Evolutionary conservation across 495 filamentous ascomycete species (phyloP), one percentile per base, ranked within the genome.

Genomic region (Daldinia decipiens): DNA sequence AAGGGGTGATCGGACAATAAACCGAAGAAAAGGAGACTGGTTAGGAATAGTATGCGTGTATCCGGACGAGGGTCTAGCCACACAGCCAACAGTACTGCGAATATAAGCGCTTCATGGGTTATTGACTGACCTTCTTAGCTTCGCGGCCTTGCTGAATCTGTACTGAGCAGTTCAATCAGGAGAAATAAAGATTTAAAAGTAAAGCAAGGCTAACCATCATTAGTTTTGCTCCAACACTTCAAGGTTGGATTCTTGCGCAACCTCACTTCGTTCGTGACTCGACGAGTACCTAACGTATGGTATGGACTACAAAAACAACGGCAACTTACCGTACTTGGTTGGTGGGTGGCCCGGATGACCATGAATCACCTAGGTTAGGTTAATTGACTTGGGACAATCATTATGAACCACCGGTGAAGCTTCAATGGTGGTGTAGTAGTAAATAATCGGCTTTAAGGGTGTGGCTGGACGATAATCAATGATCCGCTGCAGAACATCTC

Each of bases 401-500:
- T 47, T 9, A 24, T 24, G 43, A 47, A 47, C 17, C 9, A 11
- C 19, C 17, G 9, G 9, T 24, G 43, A 47, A 47, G 43, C 12
- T 13, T 13, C 34, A 12, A 36, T 47, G 43, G 43, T 47, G 39
- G 13, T 40, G 39, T n/a, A 9, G 17, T 47, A 4, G 43, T 47
- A 24, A 47, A 47, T 0, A 21, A 12, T 2, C 12, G 5, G 26
- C 6, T 5, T 31, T 7, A 12, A 31, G 40, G 40, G 27, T 53
- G 26, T 53, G 26, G 27, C 50, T 31, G 50, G 26, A 15, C 50
- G 19, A 51, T 51, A 51, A 21, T 17, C 11, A 53, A 53, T n/a
- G 50, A 53, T 29, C 50, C 50, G 50, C 50, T 53, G 50, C 50
- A 53, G 50, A 53, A 53, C 24, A 53, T 52, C 9, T 52, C 5